A percentile compares a stretch with the other conserved stretches of the same genome.
Conservation (phyloP, 148 eudicot species). For the Diospyros kaki region DNA sequence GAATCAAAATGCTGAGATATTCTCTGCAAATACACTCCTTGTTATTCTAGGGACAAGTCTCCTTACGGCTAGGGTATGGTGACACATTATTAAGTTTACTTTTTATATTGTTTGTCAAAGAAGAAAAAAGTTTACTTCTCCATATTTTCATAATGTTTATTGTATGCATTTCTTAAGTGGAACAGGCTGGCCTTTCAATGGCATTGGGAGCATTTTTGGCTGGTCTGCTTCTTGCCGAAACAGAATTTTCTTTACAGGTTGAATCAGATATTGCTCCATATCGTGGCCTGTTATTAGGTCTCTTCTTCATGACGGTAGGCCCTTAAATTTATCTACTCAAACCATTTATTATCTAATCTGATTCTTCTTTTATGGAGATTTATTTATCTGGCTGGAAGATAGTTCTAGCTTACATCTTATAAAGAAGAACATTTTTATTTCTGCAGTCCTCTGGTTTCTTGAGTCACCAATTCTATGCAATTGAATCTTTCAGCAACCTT, state of each 20-base stretch:
- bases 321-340: neutral
- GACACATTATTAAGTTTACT: neutral
- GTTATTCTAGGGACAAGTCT: constrained; percentile 91
- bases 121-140: neutral
- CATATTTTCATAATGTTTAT: neutral
- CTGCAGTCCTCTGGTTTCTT: too few relatives aligned
- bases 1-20: constrained; percentile 84
- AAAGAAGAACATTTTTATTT: neutral
- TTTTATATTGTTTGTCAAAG: too few relatives aligned
- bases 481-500: neutral
- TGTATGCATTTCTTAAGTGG: constrained; percentile 7
- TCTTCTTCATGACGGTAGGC: constrained; percentile 96
- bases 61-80: constrained; percentile 76
- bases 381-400: neutral
- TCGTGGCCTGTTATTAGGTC: constrained; percentile 96
- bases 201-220: constrained; percentile 98
- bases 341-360: neutral
- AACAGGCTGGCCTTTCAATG: constrained; percentile 99
- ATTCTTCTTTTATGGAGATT: constrained; percentile 6
- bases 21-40: constrained; percentile 86
- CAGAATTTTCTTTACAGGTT: constrained; percentile 94
- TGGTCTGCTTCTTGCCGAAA: constrained; percentile 98
- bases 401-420: neutral
- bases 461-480: too few relatives aligned
- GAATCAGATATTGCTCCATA: constrained; percentile 99